phyloP scores from a whole-genome alignment of 2,329 filamentous ascomycete genomes.

The Ascosphaera apis region DNA sequence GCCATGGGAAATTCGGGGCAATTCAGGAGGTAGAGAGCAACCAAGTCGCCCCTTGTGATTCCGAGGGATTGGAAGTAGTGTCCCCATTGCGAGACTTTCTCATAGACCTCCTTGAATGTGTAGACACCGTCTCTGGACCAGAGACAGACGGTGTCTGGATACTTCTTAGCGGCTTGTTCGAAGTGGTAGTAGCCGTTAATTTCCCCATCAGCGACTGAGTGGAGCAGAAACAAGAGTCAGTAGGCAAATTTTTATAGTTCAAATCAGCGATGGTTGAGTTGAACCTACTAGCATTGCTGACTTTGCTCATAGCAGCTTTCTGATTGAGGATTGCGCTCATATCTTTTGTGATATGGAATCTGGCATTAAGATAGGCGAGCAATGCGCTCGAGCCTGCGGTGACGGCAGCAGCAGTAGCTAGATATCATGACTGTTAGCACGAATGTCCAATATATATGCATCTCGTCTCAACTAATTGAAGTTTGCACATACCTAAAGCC shows the following conservation, averaged over 20 bases:
- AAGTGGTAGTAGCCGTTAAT: constrained; percentile 44
- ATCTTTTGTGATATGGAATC: constrained; percentile 44
- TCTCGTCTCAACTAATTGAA: no score
- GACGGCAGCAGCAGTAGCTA: constrained; percentile 7
- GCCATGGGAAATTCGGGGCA: constrained; percentile 42
- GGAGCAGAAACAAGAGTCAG: background rate
- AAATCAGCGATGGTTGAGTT: constrained; percentile 2
- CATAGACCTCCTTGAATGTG: constrained; percentile 33
- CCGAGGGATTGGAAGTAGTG: constrained; percentile 37
- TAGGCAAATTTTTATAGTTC: constrained; percentile 2
- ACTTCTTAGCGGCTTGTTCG: constrained; percentile 29
- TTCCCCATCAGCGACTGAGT: constrained; percentile 26
- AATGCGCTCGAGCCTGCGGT: constrained; percentile 16
- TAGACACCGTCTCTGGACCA: constrained; percentile 42
- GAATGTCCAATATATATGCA: no score
- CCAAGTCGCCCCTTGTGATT: constrained; percentile 35
- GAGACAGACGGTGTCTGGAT: constrained; percentile 34
- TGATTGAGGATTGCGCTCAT: constrained; percentile 11
- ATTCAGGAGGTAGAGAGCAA: constrained; percentile 45
- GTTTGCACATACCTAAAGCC: no score
- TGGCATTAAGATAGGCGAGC: constrained; percentile 43
- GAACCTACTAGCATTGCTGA: background rate
- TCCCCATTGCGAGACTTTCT: constrained; percentile 36
- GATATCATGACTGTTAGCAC: no score
- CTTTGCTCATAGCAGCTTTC: background rate